Evolutionary conservation across 345 rosid genomes (phyloP).

Genomic region (Eutrema japonicum): DNA sequence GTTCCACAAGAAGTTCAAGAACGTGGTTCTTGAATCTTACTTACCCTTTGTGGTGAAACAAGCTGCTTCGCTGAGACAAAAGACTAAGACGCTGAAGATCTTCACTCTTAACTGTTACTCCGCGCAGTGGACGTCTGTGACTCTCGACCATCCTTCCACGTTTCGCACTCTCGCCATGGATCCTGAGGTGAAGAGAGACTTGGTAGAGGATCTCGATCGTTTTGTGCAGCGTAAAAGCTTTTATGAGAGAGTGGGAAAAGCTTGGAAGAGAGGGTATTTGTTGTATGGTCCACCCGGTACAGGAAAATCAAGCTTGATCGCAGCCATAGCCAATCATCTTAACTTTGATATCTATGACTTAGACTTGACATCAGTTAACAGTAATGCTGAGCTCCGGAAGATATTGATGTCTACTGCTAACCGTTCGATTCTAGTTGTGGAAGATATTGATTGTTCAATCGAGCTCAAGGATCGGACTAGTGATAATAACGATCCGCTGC

Average conservation of each 20-base stretch:
- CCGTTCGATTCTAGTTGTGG: conserved; percentile 68
- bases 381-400: conserved; percentile 54
- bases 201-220: conserved; percentile 62
- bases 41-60: conserved; percentile 52
- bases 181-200: conserved; percentile 43
- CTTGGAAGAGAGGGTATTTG: conserved; percentile 87
- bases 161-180: conserved; percentile 72
- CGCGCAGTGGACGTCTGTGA: conserved; percentile 58
- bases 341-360: conserved; percentile 77
- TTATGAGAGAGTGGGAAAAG: conserved; percentile 69
- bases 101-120: conserved; percentile 46
- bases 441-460: conserved; percentile 69
- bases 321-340: conserved; percentile 79
- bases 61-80: conserved; percentile 50
- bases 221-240: conserved; percentile 59
- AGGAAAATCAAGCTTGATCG: conserved; percentile 80
- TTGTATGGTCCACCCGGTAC: conserved; percentile 81
- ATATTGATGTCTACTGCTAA: conserved; percentile 62
- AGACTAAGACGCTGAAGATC: conserved; percentile 59
- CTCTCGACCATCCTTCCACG: conserved; percentile 79
- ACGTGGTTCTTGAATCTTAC: conserved; percentile 54
- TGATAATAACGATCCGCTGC: background rate
- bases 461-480: conserved; percentile 52
- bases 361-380: conserved; percentile 50
- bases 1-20: conserved; percentile 58